Conservation (phyloP, 2,329 filamentous ascomycete genomes). For the Cytospora schulzeri region DNA sequence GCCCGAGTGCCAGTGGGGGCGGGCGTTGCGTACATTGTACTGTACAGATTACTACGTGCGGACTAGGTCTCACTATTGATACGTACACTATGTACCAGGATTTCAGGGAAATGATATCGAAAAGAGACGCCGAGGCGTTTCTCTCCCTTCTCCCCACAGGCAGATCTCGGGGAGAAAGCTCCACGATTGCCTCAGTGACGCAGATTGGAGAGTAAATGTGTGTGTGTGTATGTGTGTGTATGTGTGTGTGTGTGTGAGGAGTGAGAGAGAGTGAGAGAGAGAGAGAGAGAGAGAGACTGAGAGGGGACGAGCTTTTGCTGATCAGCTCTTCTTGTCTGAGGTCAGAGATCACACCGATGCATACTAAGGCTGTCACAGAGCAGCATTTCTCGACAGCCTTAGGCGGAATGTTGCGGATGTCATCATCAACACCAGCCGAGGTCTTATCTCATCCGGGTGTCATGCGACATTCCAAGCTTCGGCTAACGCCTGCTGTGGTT, state of each 20-base stretch:
- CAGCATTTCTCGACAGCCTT: not conserved
- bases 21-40: not conserved
- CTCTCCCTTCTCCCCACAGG: not conserved
- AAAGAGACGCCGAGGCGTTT: not conserved
- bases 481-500: too few species aligned
- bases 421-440: not conserved
- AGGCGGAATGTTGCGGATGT: not conserved
- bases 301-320: not conserved
- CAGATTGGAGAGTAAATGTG: not conserved
- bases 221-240: too few species aligned
- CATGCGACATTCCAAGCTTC: not conserved
- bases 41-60: too few species aligned
- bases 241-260: too few species aligned
- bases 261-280: too few species aligned
- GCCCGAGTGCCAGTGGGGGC: slow-evolving; percentile 4
- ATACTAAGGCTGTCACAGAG: too few species aligned
- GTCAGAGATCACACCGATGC: not conserved
- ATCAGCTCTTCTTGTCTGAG: not conserved
- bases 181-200: not conserved
- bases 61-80: too few species aligned
- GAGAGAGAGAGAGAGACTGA: not conserved
- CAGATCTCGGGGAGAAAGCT: not conserved
- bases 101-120: not conserved
- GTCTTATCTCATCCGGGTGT: not conserved
- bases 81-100: not conserved